Base-by-base conservation (phyloP, 2,329 filamentous ascomycete genomes). In the Venturia carpophila region DNA sequence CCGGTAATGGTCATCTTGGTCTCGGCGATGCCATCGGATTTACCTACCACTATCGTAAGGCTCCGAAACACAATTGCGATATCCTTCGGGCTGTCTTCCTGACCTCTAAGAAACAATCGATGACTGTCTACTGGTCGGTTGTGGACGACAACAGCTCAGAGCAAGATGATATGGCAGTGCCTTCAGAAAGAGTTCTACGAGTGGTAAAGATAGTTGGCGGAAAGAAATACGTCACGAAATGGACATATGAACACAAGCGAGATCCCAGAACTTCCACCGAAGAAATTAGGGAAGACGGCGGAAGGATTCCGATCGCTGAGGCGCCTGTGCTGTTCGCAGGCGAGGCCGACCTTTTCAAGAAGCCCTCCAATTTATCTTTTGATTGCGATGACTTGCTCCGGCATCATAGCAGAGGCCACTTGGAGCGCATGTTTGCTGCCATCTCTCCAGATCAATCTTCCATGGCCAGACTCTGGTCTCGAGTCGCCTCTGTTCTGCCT, bases 121-220 rank as follows among this genome's bases (percentile, higher is more conserved):
- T 61, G 37, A 45, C 42, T 61, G 60, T 61, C n/a, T 61, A 39
- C 15, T 61, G 60, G 60, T 42, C 39, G 21, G 37, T 61, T 27
- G 79, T 81, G 64, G 21, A 42, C 5, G 39, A 42, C 27, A 19
- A 43, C 24, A 78, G 79, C 68, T 34, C 37, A 3, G 42, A 45
- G 39, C 39, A 61, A 27, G 37, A 61, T 21, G 60, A 61, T 37
- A 61, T 61, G 42, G 37, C 60, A 27, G 60, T 45, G 7, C 60
- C 60, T 3, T 61, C 60, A 13, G 60, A 61, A 42, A 24, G 42
- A 39, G 60, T 61, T 42, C 30, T 39, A 5, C 24, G 37, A 19
- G 60, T 45, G 34, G 17, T 61, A 19, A 61, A 45, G 37, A 17
- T 30, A 17, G 17, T 61, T 34, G 60, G 37, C 9, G 42, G 42